These are phyloP conservation scores for Tothia fuscella DNA, from an alignment of 2,329 filamentous ascomycete genomes.

Conservation along the genomic window DNA sequence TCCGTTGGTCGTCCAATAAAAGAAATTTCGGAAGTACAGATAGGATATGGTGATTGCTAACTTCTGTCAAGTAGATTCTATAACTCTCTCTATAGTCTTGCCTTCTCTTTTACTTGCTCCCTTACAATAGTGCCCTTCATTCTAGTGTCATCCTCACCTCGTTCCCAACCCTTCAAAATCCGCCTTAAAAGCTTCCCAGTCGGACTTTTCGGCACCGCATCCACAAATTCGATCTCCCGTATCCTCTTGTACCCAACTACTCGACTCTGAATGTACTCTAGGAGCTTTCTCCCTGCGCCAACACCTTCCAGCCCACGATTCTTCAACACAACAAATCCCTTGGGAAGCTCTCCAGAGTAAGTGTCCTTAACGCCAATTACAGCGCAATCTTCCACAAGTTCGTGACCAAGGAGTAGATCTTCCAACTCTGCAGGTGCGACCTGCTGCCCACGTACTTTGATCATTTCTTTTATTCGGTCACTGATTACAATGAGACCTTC, in stretches of 20 bases:
- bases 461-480: constrained; percentile 16
- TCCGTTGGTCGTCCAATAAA: too few relatives aligned
- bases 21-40: too few relatives aligned
- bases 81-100: not conserved
- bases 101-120: not conserved
- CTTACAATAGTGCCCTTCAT: not conserved
- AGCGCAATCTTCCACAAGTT: constrained; percentile 18
- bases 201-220: constrained; percentile 59
- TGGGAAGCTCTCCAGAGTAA: constrained; percentile 20
- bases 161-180: constrained; percentile 37
- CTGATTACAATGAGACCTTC: constrained; percentile 20
- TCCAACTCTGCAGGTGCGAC: constrained; percentile 24
- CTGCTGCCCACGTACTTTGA: constrained; percentile 23
- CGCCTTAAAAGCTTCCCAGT: constrained; percentile 63
- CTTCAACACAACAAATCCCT: constrained; percentile 18
- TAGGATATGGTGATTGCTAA: too few relatives aligned
- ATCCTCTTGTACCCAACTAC: constrained; percentile 56
- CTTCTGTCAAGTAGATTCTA: too few relatives aligned
- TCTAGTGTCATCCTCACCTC: not conserved
- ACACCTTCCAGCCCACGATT: not conserved
- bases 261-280: constrained; percentile 55
- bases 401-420: constrained; percentile 18
- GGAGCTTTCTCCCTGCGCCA: constrained; percentile 22
- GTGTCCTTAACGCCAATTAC: constrained; percentile 21
- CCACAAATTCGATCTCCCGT: constrained; percentile 53